Evolutionary conservation across 2,329 filamentous ascomycete species (phyloP), one percentile per base, ranked within the genome.

Genomic region (Westerdykella aurantiaca): DNA sequence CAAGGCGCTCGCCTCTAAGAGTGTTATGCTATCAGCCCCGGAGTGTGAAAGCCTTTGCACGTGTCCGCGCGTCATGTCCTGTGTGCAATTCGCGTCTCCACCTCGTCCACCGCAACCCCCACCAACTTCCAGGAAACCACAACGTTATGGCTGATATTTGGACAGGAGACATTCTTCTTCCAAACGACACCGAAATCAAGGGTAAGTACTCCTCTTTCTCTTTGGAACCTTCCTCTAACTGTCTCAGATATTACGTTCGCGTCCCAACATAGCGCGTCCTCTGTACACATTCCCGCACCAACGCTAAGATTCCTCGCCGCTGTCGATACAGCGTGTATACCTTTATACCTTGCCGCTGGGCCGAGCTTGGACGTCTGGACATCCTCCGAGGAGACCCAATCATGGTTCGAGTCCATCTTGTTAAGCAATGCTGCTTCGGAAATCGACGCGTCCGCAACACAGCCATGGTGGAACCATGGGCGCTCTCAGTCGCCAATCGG

Each of bases 321-420:
- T 21, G 71, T 73, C 31, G 63, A 71, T 13, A 63, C 62, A 5
- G 50, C 61, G 2, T 60, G 53, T 4, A 63, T 74, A 21, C 71
- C 71, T 0, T 43, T 73, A 5, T 66, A 68, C 31, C 57, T 73
- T 3, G 56, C 66, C 22, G 53, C 58, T 18, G 68, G 70, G 1
- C 60, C 66, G 2, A 64, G 58, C 29, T 48, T 67, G 6, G 57
- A 68, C 41, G 69, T 73, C 1, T 68, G 57, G 51, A 70, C 69
- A 1, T 51, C 52, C 1, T 55, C 48, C 6, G 34, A 55, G 22
- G 53, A 53, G 2, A 69, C 69, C 1, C 57, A 69, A 47, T 44
- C 50, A 38, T 73, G 69, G 69, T 72, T 74, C 45, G 55, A 63
- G 42, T 58, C 63, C 5, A 43, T 63, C 13, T 49, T 72, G 21